These are phyloP conservation scores for Vigna radiata DNA, from an alignment of 306 rosid species.

Conservation along the genomic window DNA sequence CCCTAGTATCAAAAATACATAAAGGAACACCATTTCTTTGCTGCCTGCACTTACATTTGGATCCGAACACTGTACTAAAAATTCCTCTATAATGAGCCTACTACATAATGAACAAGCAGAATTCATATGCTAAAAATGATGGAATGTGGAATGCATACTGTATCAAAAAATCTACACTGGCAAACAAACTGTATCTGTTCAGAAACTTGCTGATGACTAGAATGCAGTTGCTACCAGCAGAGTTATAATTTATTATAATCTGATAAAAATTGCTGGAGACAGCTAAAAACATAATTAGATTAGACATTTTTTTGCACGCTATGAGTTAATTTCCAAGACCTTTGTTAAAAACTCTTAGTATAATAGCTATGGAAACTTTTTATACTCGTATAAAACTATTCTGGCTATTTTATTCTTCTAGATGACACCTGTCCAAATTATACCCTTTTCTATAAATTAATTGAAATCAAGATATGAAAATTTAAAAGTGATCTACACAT, in stretches of 20 bases:
- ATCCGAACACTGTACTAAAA: conserved; percentile 10
- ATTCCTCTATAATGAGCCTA: conserved; percentile 27
- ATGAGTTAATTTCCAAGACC: conserved; percentile 29
- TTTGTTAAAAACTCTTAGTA: conserved; percentile 18
- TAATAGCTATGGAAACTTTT: conserved; percentile 1
- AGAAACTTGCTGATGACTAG: conserved; percentile 35
- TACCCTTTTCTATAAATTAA: conserved; percentile 39
- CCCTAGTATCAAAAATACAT: conserved; percentile 5
- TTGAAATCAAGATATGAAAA: conserved; percentile 34
- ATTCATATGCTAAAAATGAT: conserved; percentile 33
- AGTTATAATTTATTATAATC: conserved; percentile 19
- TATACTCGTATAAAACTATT: conserved; percentile 23
- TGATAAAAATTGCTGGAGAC: conserved; percentile 31
- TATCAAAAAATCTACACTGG: conserved; percentile 24
- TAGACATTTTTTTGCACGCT: conserved; percentile 12
- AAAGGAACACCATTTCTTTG: conserved; percentile 31
- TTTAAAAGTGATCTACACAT: conserved; percentile 42
- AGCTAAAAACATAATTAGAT: neutral
- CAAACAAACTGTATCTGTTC: conserved; percentile 22
- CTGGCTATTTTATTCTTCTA: conserved; percentile 36
- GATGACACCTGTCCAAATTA: conserved; percentile 29
- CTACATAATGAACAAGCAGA: conserved; percentile 33
- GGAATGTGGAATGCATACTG: neutral
- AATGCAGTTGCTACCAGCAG: conserved; percentile 35
- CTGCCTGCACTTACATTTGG: neutral